These are phyloP conservation scores for Rhizoclosmatium sp. DNA, from an alignment of 192 early-diverging fungal genomes.

Conservation along the genomic window DNA sequence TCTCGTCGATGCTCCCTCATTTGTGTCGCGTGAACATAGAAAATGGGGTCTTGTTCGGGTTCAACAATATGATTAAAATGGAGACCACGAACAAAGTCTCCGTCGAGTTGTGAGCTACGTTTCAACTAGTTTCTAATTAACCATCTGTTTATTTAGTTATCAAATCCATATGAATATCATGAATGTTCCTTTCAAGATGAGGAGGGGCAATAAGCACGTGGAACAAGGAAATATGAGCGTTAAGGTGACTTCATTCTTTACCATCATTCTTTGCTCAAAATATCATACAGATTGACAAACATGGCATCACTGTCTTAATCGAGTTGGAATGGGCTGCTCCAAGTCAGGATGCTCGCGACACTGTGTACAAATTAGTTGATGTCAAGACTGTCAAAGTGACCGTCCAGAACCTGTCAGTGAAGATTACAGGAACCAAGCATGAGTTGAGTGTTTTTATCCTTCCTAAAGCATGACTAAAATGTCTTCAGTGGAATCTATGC, in stretches of 20 bases:
- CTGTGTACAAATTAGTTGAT: neutral
- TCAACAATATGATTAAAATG: neutral
- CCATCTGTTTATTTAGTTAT: neutral
- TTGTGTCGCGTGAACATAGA: neutral
- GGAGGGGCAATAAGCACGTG: neutral
- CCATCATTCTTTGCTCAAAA: neutral
- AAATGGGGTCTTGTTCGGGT: neutral
- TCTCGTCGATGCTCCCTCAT: neutral
- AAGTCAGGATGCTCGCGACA: neutral
- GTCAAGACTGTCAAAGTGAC: neutral
- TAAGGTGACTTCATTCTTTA: neutral
- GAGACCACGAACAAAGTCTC: neutral
- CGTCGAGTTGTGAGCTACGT: neutral
- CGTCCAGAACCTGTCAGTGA: neutral
- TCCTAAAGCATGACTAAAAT: neutral
- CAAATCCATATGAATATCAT: neutral
- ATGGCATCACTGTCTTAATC: neutral
- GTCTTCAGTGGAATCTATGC: too few relatives aligned
- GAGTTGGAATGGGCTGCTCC: neutral
- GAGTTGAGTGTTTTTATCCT: neutral
- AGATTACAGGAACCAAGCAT: neutral
- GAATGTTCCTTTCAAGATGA: neutral
- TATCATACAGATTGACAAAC: neutral
- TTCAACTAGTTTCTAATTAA: neutral
- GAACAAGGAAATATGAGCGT: neutral